phyloP scores from a whole-genome alignment of 768 basidiomycete genomes.

The Lactifluus subvellereus region DNA sequence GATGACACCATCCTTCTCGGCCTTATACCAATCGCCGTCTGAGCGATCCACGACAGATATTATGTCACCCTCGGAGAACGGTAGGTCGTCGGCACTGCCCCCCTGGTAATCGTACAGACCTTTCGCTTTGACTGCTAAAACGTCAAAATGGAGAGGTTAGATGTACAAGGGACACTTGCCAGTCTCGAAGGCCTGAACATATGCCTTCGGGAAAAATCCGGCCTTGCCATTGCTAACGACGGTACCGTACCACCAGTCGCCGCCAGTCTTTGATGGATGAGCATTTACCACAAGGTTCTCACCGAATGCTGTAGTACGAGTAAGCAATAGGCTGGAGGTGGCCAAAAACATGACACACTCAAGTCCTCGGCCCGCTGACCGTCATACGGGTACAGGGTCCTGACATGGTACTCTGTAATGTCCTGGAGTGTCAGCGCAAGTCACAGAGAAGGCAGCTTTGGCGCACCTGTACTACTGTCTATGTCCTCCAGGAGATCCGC shows the following conservation, averaged over 20 bases:
- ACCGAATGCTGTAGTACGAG: constrained; percentile 52
- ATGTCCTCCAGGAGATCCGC: constrained; percentile 64
- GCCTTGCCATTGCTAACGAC: constrained; percentile 54
- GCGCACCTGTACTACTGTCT: constrained; percentile 56
- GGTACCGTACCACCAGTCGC: constrained; percentile 93
- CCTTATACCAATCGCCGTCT: constrained; percentile 96
- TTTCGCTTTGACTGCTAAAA: constrained; percentile 53
- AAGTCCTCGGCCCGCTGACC: constrained; percentile 88
- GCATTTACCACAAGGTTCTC: constrained; percentile 74
- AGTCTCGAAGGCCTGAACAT: constrained; percentile 65
- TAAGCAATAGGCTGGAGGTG: constrained; percentile 13
- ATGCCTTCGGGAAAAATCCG: constrained; percentile 89
- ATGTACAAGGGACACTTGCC: constrained; percentile 41
- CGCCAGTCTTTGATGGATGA: constrained; percentile 77
- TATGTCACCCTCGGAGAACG: constrained; percentile 75
- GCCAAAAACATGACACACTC: constrained; percentile 43
- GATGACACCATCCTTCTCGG: constrained; percentile 77
- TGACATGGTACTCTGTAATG: constrained; percentile 58
- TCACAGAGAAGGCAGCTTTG: neutral
- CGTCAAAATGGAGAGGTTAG: constrained; percentile 9
- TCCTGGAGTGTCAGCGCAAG: constrained; percentile 9
- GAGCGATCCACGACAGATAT: constrained; percentile 74
- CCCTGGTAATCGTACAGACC: constrained; percentile 78
- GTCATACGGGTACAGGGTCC: constrained; percentile 79
- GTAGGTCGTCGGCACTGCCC: constrained; percentile 70